phyloP scores from a whole-genome alignment of 805 yeast genomes.

The Monosporozyma servazzii region DNA sequence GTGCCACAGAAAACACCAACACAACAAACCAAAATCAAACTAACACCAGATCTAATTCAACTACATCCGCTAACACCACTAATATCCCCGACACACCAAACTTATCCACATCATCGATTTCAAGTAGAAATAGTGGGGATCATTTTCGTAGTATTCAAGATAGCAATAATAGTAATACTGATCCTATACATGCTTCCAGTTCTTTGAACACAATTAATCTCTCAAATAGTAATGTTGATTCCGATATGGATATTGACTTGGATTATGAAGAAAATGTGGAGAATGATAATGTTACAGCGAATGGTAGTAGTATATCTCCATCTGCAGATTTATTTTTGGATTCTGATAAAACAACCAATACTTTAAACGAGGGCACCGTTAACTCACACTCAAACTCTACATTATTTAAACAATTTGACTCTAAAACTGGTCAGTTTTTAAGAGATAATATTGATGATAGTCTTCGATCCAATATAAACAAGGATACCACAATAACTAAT shows the following conservation, averaged over 20 bases:
- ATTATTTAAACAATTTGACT: conserved; percentile 27
- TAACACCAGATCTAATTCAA: not conserved
- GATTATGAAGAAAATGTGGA: not conserved
- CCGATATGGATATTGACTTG: not conserved
- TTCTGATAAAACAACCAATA: not conserved
- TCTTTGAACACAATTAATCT: not conserved
- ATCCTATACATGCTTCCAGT: not conserved
- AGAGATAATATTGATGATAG: conserved; percentile 3
- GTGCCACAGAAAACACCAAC: not conserved
- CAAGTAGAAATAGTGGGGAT: not conserved
- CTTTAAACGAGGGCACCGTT: not conserved
- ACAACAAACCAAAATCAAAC: not conserved
- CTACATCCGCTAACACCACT: not conserved
- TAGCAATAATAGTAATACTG: not conserved
- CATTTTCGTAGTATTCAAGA: not conserved
- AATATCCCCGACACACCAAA: not conserved
- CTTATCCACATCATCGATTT: not conserved
- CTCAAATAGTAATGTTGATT: not conserved
- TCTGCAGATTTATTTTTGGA: not conserved
- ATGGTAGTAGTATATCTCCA: conserved; percentile 1
- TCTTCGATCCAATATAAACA: not conserved
- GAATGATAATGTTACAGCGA: not conserved
- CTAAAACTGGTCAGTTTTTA: conserved; percentile 26
- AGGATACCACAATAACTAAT: not conserved
- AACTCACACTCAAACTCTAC: not conserved